These are phyloP conservation scores for Leishmania tropica DNA, from an alignment of 208 protist species.

Conservation along the genomic window DNA sequence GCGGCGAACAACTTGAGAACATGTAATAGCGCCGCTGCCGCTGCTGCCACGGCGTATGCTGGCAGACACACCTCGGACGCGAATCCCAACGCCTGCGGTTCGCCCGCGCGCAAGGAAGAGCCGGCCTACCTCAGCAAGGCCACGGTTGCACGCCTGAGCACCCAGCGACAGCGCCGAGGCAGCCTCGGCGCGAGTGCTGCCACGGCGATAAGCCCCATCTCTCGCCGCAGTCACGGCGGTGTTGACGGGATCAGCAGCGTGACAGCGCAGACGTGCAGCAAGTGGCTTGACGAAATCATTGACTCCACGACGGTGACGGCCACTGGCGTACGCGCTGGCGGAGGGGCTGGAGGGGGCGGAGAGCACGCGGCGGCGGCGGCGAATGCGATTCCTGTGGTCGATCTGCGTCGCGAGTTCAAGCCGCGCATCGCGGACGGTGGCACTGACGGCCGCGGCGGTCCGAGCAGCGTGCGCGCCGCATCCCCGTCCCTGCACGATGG, in stretches of 20 bases:
- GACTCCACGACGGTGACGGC: constrained; percentile 27
- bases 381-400: constrained; percentile 47
- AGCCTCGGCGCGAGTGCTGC: not conserved
- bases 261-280: constrained; percentile 27
- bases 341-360: constrained; percentile 1
- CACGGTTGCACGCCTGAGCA: constrained; percentile 30
- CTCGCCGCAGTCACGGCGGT: constrained; percentile 14
- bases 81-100: constrained; percentile 6
- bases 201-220: constrained; percentile 7
- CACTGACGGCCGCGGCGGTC: not conserved
- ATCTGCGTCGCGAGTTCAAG: constrained; percentile 61
- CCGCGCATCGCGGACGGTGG: constrained; percentile 18
- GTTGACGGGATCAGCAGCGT: constrained; percentile 12
- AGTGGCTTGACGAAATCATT: constrained; percentile 36
- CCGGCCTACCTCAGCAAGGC: constrained; percentile 21
- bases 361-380: constrained; percentile 11
- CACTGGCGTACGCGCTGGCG: constrained; percentile 15
- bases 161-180: constrained; percentile 17
- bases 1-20: not conserved
- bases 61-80: not conserved
- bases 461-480: not conserved
- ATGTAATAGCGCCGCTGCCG: not conserved
- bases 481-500: constrained; percentile 7
- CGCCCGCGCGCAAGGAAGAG: constrained; percentile 23
- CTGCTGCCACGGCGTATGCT: not conserved